phyloP scores from a whole-genome alignment of 2,329 filamentous ascomycete genomes.

The Hypoxylon sp. region DNA sequence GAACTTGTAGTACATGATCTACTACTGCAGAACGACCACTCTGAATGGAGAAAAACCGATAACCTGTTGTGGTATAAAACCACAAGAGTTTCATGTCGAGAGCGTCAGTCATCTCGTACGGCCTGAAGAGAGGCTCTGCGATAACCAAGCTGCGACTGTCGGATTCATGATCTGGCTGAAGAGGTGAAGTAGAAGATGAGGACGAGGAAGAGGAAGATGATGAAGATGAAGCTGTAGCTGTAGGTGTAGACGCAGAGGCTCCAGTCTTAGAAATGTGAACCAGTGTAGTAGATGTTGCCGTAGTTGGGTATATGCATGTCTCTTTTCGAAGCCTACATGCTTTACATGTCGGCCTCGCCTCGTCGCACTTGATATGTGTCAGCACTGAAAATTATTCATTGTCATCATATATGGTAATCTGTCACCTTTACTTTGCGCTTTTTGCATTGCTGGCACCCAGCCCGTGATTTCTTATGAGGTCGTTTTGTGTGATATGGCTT shows the following conservation, averaged over 20 bases:
- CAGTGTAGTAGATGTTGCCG: slow-evolving; percentile 36
- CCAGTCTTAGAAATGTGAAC: slow-evolving; percentile 9
- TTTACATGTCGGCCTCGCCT: slow-evolving; percentile 64
- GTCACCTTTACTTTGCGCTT: slow-evolving; percentile 64
- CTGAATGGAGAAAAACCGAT: slow-evolving; percentile 62
- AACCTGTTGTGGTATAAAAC: slow-evolving; percentile 67
- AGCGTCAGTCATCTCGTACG: slow-evolving; percentile 54
- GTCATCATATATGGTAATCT: slow-evolving; percentile 2
- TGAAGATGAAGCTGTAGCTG: neutral
- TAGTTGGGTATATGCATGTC: slow-evolving; percentile 62
- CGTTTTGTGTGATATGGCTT: slow-evolving; percentile 64
- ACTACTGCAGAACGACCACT: slow-evolving; percentile 55
- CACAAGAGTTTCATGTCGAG: slow-evolving; percentile 69
- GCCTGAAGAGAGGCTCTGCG: slow-evolving; percentile 57
- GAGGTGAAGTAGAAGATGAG: slow-evolving; percentile 23
- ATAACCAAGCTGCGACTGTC: slow-evolving; percentile 41
- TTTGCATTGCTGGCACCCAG: slow-evolving; percentile 70
- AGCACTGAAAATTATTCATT: slow-evolving; percentile 16
- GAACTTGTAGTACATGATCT: slow-evolving; percentile 62
- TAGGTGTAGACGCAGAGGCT: slow-evolving; percentile 8
- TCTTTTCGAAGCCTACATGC: slow-evolving; percentile 65
- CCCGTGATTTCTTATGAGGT: slow-evolving; percentile 69
- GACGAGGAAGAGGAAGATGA: neutral
- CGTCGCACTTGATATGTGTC: slow-evolving; percentile 60
- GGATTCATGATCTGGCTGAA: slow-evolving; percentile 11